Percentiles rank a stretch among this genome's conserved stretches.
phyloP scores from a whole-genome alignment of 306 rosid genomes.

The Dalbergia cochinchinensis region DNA sequence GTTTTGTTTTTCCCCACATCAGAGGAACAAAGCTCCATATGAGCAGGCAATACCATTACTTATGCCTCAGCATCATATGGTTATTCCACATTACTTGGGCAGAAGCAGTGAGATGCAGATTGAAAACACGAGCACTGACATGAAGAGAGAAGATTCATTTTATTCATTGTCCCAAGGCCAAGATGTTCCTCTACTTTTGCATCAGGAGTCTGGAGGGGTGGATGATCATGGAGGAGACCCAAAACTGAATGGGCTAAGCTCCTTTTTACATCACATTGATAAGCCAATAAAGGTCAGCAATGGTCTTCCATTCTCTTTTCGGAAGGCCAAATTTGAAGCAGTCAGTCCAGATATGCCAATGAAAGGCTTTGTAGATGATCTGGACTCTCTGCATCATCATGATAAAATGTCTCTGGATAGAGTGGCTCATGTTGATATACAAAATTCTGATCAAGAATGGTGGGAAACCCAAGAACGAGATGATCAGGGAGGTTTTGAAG shows the following conservation, averaged over 20 bases:
- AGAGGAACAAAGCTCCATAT: slow-evolving; percentile 98
- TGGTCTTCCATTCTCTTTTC: slow-evolving; percentile 56
- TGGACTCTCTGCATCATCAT: slow-evolving; percentile 54
- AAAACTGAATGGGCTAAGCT: slow-evolving; percentile 45
- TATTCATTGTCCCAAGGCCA: slow-evolving; percentile 66
- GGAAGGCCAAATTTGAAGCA: slow-evolving; percentile 64
- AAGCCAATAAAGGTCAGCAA: slow-evolving; percentile 46
- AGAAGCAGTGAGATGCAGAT: slow-evolving; percentile 60
- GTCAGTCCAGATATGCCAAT: slow-evolving; percentile 75
- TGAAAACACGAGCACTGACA: slow-evolving; percentile 52
- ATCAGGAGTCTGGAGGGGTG: slow-evolving; percentile 67
- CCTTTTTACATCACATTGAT: slow-evolving; percentile 44
- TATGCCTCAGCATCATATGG: slow-evolving; percentile 99
- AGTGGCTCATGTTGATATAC: slow-evolving; percentile 45
- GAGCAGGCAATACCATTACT: slow-evolving; percentile 96
- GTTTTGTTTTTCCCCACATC: slow-evolving; percentile 40
- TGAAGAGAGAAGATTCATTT: slow-evolving; percentile 73
- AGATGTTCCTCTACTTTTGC: slow-evolving; percentile 89
- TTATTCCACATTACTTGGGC: slow-evolving; percentile 97
- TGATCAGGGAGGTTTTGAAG: slow-evolving; percentile 74
- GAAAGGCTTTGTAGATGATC: slow-evolving; percentile 92
- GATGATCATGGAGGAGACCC: slow-evolving; percentile 59
- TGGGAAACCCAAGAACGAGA: slow-evolving; percentile 96
- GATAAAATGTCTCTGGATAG: slow-evolving; percentile 41
- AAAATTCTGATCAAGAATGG: slow-evolving; percentile 70